Base-by-base conservation (phyloP, 495 filamentous ascomycete species). In the Aspergillus heteromorphus region DNA sequence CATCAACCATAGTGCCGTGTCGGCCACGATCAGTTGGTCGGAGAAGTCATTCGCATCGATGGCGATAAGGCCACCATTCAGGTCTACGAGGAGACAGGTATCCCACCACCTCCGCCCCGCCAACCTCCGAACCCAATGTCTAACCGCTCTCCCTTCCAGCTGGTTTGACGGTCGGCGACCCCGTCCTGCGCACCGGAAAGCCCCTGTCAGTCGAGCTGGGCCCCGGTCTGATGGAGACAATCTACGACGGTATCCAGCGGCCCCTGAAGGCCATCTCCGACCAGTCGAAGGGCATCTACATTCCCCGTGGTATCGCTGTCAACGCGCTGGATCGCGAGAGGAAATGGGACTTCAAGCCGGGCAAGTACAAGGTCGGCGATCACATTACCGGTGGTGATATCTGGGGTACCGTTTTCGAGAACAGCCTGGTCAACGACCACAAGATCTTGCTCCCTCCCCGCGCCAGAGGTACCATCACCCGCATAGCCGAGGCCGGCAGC, bases 31-130 rank as follows among this genome's bases (percentile, higher is more conserved):
- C 74, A 83, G 51, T 81, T 99, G 36, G 88, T 95, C 45, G 93
- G 93, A 60, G 93, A 99, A 74, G 92, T 99, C 71, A 99, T 99
- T 82, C 86, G 95, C 64, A 92, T 99, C 67, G 92, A 89, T 58
- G 87, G 80, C 60, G 95, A 97, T 68, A 95, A 91, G 74, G 91
- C 89, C 55, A 97, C 91, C 6, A 92, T 98, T 57, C 95, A 98
- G 76, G 93, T 98, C 55, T 98, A 98, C 75, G 93, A 98, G 65
- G 93, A 98, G 74, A 98, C 93, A 63, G 90, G 91, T 95, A 83
- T 52, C 75, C 51, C 45, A 55, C 53, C 51, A 49, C 40, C 49
- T 51, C 53, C 34, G 16, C 42, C 45, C 29, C 49, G 52, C 47
- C 40, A 51, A 51, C 66, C 66, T 60, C 57, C 61, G 40, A 34